phyloP scores from a whole-genome alignment of 345 rosid species.

The Pugionium cornutum region DNA sequence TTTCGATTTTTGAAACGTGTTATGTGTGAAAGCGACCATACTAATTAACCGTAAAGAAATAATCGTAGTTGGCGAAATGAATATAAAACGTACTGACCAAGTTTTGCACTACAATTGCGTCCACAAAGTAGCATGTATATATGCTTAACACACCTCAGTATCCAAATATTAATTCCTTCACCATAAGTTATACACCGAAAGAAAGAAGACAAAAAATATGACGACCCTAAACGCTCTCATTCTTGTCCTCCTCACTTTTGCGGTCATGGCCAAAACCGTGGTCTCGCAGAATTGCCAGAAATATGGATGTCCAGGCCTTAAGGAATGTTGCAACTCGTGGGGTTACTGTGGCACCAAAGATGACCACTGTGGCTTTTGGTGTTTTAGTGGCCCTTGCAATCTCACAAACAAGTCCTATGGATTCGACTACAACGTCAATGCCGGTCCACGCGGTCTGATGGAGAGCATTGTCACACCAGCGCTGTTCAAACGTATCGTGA shows the following conservation, averaged over 20 bases:
- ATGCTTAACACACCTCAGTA: conserved; percentile 2
- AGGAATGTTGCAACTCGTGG: conserved; percentile 26
- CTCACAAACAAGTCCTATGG: conserved; percentile 23
- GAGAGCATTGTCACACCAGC: conserved; percentile 43
- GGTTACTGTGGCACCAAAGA: conserved; percentile 22
- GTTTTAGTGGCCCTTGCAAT: conserved; percentile 26
- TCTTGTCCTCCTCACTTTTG: conserved; percentile 1
- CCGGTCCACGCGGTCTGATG: conserved; percentile 27
- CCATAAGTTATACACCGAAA: not conserved
- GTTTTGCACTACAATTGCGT: not conserved
- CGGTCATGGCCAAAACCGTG: conserved; percentile 7
- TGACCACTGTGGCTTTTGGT: conserved; percentile 33
- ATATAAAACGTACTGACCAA: not conserved
- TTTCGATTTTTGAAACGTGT: too few relatives aligned
- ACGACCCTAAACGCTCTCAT: not conserved
- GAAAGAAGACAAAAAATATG: not conserved
- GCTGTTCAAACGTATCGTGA: conserved; percentile 46
- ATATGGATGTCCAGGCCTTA: conserved; percentile 21
- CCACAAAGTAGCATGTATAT: not conserved
- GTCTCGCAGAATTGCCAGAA: conserved; percentile 20
- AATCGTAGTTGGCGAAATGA: not conserved
- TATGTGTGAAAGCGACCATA: too few relatives aligned
- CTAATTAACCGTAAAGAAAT: too few relatives aligned
- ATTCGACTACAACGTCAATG: conserved; percentile 2
- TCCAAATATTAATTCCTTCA: not conserved